Evolutionary conservation across 495 filamentous ascomycete species (phyloP).

Genomic region (Durotheca rogersii): DNA sequence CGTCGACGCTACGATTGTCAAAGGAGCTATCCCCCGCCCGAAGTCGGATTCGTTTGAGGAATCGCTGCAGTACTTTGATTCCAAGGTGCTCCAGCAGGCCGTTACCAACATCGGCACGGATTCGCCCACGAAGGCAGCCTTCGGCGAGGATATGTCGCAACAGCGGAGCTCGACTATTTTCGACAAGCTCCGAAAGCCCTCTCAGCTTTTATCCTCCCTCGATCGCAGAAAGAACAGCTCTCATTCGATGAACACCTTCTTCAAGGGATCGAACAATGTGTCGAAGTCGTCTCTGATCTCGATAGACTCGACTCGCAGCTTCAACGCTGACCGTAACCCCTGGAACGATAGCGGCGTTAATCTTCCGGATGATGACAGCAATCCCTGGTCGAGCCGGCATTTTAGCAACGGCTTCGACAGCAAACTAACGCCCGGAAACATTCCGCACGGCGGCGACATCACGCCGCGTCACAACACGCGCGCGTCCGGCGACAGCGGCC

Average conservation of each 20-base stretch:
- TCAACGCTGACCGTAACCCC: constrained; percentile 84
- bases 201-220: constrained; percentile 87
- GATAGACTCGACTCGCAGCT: constrained; percentile 86
- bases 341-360: constrained; percentile 97
- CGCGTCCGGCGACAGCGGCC: constrained; percentile 84
- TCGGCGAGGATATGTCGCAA: constrained; percentile 71
- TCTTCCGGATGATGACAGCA: constrained; percentile 78
- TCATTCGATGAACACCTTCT: constrained; percentile 75
- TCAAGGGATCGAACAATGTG: constrained; percentile 91
- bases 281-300: constrained; percentile 92
- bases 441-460: constrained; percentile 70
- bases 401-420: constrained; percentile 60
- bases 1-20: constrained; percentile 82
- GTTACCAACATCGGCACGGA: constrained; percentile 77
- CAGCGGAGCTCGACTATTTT: constrained; percentile 82
- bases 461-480: constrained; percentile 80
- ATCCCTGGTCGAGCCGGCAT: constrained; percentile 63
- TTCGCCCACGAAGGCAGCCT: constrained; percentile 76
- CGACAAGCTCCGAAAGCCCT: constrained; percentile 82
- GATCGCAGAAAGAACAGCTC: constrained; percentile 91
- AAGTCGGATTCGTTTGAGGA: constrained; percentile 99
- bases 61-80: constrained; percentile 92
- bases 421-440: constrained; percentile 66
- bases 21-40: constrained; percentile 89
- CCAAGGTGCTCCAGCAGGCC: constrained; percentile 89